Evolutionary conservation across 2,329 filamentous ascomycete species (phyloP), one percentile per base, ranked within the genome.

Genomic region (Alternaria tenuissima): DNA sequence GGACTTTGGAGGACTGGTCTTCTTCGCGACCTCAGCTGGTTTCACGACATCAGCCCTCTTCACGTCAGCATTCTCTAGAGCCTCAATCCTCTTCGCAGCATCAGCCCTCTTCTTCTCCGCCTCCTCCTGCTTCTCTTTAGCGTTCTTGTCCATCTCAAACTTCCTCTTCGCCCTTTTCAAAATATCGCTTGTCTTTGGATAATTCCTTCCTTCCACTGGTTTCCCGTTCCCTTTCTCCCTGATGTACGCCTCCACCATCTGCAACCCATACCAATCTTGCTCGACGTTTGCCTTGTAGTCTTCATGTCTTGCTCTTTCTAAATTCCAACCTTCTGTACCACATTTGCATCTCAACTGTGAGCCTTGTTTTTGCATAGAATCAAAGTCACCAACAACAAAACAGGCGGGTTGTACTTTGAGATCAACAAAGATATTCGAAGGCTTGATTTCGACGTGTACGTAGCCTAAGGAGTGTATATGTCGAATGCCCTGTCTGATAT

Each of bases 341-440:
- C 36, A 52, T 14, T 52, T 52, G 18, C 22, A 30, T 2, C 30
- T 30, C n/a, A 52, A 20, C 8, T 0, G 0, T 28, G 26, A 11
- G 0, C 26, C 49, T 3, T 32, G 26, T 20, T 18, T 22, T 6
- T 52, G 49, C 49, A 41, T 52, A 3, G 49, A 52, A 2, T 52
- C 49, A 18, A 52, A 52, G 12, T 52, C 49, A 1, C 49, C 36
- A 9, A 52, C 24, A 14, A 42, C 49, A 5, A 52, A 52, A 9
- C 24, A 16, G 7, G 7, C 8, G 4, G 38, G 16, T 4, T 26
- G 26, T 2, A 18, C 11, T 14, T n/a, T 20, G n/a, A 14, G 22
- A 20, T 55, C 28, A 11, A 56, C 60, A 22, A 63, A 57, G 16
- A 65, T 56, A 22, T 65, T 61, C 5, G 38, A n/a, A 4, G 63